These are phyloP conservation scores for Mallotus repandus DNA, from an alignment of 441 rosid species.

Conservation along the genomic window DNA sequence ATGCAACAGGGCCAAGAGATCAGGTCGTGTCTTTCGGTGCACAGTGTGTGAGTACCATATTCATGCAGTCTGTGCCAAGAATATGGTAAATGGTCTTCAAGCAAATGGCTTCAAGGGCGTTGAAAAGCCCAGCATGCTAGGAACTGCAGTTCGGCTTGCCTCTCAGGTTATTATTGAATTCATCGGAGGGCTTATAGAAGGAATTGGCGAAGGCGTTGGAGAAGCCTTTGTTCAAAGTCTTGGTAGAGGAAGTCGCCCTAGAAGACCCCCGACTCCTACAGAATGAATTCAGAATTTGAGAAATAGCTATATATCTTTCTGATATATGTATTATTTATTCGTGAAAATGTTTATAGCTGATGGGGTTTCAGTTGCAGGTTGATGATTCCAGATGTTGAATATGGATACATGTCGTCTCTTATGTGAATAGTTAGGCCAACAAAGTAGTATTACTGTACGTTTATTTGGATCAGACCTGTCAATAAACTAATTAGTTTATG, in stretches of 20 bases:
- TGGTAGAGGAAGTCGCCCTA: slow-evolving; percentile 35
- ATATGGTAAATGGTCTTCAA: slow-evolving; percentile 67
- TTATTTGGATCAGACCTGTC: background rate
- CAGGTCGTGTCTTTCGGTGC: slow-evolving; percentile 73
- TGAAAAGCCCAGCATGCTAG: slow-evolving; percentile 51
- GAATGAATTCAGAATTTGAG: background rate
- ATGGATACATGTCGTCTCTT: background rate
- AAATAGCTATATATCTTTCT: too few relatives aligned
- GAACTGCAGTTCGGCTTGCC: slow-evolving; percentile 59
- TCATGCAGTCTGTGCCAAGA: slow-evolving; percentile 82
- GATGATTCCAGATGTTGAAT: background rate
- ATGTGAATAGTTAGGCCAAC: background rate
- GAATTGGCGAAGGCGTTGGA: slow-evolving; percentile 85
- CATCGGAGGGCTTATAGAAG: slow-evolving; percentile 76
- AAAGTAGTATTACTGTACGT: background rate
- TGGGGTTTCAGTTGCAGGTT: background rate
- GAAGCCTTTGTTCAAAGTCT: slow-evolving; percentile 53
- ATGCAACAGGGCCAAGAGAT: slow-evolving; percentile 54
- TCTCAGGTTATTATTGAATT: slow-evolving; percentile 65
- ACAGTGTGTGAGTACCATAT: slow-evolving; percentile 67
- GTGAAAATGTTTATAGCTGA: slow-evolving; percentile 1
- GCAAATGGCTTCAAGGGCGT: slow-evolving; percentile 54
- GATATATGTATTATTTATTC: background rate
- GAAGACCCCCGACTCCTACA: slow-evolving; percentile 9
- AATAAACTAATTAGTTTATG: background rate